Base-by-base conservation (phyloP, 2,329 filamentous ascomycete genomes). In the Bipolaris victoriae region DNA sequence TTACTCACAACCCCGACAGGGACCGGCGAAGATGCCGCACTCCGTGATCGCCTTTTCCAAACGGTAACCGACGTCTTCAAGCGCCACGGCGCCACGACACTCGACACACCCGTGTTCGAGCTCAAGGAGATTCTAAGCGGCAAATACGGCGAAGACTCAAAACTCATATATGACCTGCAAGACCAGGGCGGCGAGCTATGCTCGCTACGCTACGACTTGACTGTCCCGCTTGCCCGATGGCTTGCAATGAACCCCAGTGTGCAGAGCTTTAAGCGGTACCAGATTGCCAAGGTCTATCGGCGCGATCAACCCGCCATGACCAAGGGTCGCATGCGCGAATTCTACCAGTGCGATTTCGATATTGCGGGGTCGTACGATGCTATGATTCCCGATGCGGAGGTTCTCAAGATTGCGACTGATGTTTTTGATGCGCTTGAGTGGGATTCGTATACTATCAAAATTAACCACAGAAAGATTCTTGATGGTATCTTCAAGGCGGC, bases 291-390 rank as follows among this genome's bases (percentile, higher is more conserved):
- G 80, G 93, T 97, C 49, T 93, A 92, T 79, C 84, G 90, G 61
- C 81, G 90, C 75, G 90, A 93, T 76, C 89, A 92, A 76, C 90
- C 90, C 22, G 71, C 72, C 7, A 91, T 97, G 80, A 91, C 89
- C 61, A 95, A 96, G 76, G 94, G 93, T 49, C 87, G 93, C 52
- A 95, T 97, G 90, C 86, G 94, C 71, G 94, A 97, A 79, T 97
- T 97, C 78, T 97, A 96, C 81, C 93, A 97, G 78, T 97, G 93
- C 80, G 94, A 98, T 79, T 96, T 97, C 73, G 93, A 97, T 75
- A 94, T 97, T 78, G 93, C 93, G 11, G 70, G 93, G 60, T 82
- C 81, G 40, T 96, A 92, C 80, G 94, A 97, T 74, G 79, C 91
- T 52, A 97, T 97, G 92, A 84, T 97, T 24, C 91, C 93, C 55